Evolutionary conservation across 108 stramenopile species (phyloP).

Genomic region (Cylindrotheca fusiformis): DNA sequence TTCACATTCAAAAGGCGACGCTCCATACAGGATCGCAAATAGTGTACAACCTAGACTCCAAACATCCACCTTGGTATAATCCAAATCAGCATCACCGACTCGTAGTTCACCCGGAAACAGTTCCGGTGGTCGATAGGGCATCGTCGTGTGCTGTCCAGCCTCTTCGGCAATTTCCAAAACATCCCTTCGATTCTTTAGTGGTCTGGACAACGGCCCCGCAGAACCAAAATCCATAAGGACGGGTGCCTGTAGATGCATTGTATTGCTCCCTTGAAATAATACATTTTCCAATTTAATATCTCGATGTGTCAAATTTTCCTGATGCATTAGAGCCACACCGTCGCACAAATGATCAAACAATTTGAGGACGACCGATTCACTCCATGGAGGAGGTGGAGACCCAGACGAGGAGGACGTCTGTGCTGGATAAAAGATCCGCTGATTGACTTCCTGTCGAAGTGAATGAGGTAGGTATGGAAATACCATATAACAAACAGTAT

Average conservation of each 20-base stretch:
- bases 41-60: slow-evolving; percentile 78
- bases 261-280: slow-evolving; percentile 34
- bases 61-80: slow-evolving; percentile 76
- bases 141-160: slow-evolving; percentile 66
- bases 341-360: slow-evolving; percentile 53
- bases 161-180: slow-evolving; percentile 40
- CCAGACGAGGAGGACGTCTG: background rate
- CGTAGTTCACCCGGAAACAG: slow-evolving; percentile 76
- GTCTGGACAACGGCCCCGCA: slow-evolving; percentile 46
- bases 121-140: slow-evolving; percentile 85
- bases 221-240: slow-evolving; percentile 66
- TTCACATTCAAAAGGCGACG: slow-evolving; percentile 77
- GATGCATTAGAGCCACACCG: slow-evolving; percentile 60
- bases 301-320: slow-evolving; percentile 62
- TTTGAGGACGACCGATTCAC: slow-evolving; percentile 36
- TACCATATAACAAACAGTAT: slow-evolving; percentile 71
- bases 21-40: slow-evolving; percentile 79
- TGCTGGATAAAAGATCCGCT: slow-evolving; percentile 34
- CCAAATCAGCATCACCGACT: slow-evolving; percentile 38
- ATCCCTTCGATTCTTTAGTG: slow-evolving; percentile 10
- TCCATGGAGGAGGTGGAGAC: slow-evolving; percentile 25
- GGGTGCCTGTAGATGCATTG: slow-evolving; percentile 9
- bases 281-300: slow-evolving; percentile 86
- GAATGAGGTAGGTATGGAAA: slow-evolving; percentile 66
- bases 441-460: slow-evolving; percentile 61